Base-by-base conservation (phyloP, 1,284 basidiomycete genomes). In the Sanghuangporus weigelae region DNA sequence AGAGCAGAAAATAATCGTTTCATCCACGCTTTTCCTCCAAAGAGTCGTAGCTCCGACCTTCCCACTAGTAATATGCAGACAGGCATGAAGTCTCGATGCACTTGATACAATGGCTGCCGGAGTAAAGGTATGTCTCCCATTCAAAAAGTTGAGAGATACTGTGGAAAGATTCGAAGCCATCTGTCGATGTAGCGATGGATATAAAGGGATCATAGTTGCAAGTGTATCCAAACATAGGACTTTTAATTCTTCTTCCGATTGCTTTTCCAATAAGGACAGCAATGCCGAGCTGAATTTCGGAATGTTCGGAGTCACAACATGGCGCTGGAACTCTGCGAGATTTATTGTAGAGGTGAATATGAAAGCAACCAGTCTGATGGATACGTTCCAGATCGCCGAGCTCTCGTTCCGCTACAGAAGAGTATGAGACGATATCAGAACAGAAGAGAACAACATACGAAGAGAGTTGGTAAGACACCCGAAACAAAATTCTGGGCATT, bases 21-120 rank as follows among this genome's bases (percentile, higher is more conserved):
- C 87, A 54, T 92, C 87, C 26, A 92, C 64, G 12, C 83, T 82
- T 70, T 89, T 91, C 66, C 86, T 80, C 90, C 90, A 93, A 11
- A 87, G 69, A 57, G 75, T 81, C 4, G 82, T 78, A n/a, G 85
- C 84, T 19, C 86, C 88, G 5, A 89, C 85, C 74, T 91, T 93
- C 2, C 91, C 91, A 19, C 89, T 90, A 0, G 87, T 86, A 38
- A 82, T 74, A 72, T 86, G 87, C 6, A 93, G 76, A 14, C 78
- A 74, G 2, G 84, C 75, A 65, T 87, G 87, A 31, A 93, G 76
- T 23, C 74, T 70, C 11, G 84, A 84, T 1, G 84, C 81, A 23
- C 83, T 77, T 40, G 75, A 68, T 1, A 85, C 68, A n/a, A 89
- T 67, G 12, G 68, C 57, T 12, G 60, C 46, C 61, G 79, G 75